These are phyloP conservation scores for Euphorbia schlechtendalii DNA, from an alignment of 441 rosid genomes.

Conservation along the genomic window DNA sequence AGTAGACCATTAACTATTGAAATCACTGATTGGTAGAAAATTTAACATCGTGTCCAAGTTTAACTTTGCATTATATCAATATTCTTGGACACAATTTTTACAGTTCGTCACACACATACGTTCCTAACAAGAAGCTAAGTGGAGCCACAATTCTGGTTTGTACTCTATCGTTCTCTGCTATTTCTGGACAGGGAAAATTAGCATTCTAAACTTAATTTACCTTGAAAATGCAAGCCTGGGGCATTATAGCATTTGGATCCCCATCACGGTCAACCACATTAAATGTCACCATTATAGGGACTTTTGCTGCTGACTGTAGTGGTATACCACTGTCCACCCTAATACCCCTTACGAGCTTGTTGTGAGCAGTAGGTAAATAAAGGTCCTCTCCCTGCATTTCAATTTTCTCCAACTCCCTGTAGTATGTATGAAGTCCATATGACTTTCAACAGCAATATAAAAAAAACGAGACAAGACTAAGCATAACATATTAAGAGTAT, in stretches of 20 bases:
- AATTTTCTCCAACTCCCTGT: conserved; percentile 93
- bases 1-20: background rate
- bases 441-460: conserved; percentile 19
- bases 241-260: conserved; percentile 49
- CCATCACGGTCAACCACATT: conserved; percentile 84
- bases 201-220: conserved; percentile 30
- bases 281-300: conserved; percentile 94
- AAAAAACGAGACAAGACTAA: conserved; percentile 7
- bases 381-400: conserved; percentile 84
- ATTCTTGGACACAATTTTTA: background rate
- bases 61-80: background rate
- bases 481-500: conserved; percentile 19
- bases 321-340: conserved; percentile 97
- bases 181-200: background rate
- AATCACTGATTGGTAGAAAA: background rate
- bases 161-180: background rate
- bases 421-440: conserved; percentile 15
- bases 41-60: background rate
- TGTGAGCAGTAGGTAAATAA: conserved; percentile 88
- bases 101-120: background rate
- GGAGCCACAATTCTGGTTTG: background rate
- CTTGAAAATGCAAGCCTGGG: conserved; percentile 99
- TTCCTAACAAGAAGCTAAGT: background rate
- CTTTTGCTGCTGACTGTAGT: conserved; percentile 95
- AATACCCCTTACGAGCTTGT: conserved; percentile 85